Percentiles rank a stretch among this genome's conserved stretches.
phyloP scores from a whole-genome alignment of 306 rosid genomes.

The Gynostemma pentaphyllum region DNA sequence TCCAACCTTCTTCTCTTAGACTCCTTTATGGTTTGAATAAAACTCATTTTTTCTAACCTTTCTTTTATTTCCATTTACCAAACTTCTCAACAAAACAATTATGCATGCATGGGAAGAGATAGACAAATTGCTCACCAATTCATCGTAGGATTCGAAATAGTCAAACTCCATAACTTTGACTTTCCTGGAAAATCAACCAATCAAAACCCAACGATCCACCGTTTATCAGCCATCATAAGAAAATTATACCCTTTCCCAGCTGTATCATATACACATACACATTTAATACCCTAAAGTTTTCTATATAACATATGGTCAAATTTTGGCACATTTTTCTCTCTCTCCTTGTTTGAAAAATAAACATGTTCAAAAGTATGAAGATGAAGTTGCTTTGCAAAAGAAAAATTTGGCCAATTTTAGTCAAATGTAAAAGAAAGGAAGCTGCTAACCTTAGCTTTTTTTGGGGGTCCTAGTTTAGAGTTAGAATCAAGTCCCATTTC shows the following conservation, averaged over 20 bases:
- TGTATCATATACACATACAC: neutral
- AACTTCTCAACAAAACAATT: constrained; percentile 6
- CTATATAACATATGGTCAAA: constrained; percentile 17
- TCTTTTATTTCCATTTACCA: neutral
- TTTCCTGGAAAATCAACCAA: neutral
- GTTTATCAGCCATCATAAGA: no score
- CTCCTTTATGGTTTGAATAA: neutral
- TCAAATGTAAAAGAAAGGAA: constrained; percentile 28
- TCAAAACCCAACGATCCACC: neutral
- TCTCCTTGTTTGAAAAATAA: neutral
- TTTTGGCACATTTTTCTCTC: constrained; percentile 27
- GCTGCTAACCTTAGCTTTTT: constrained; percentile 15
- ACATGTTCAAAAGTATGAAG: constrained; percentile 23
- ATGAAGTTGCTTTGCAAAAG: constrained; percentile 24
- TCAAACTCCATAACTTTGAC: constrained; percentile 24
- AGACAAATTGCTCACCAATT: constrained; percentile 9
- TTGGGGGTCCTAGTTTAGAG: constrained; percentile 30
- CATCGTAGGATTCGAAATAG: constrained; percentile 2
- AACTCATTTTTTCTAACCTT: neutral
- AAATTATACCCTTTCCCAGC: neutral
- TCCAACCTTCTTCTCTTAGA: neutral
- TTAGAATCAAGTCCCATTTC: constrained; percentile 5
- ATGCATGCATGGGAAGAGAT: constrained; percentile 21
- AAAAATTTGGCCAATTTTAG: constrained; percentile 5
- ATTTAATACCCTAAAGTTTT: neutral